Evolutionary conservation across 2,329 filamentous ascomycete species (phyloP), one percentile per base, ranked within the genome.

Genomic region (Xylaria sp.): DNA sequence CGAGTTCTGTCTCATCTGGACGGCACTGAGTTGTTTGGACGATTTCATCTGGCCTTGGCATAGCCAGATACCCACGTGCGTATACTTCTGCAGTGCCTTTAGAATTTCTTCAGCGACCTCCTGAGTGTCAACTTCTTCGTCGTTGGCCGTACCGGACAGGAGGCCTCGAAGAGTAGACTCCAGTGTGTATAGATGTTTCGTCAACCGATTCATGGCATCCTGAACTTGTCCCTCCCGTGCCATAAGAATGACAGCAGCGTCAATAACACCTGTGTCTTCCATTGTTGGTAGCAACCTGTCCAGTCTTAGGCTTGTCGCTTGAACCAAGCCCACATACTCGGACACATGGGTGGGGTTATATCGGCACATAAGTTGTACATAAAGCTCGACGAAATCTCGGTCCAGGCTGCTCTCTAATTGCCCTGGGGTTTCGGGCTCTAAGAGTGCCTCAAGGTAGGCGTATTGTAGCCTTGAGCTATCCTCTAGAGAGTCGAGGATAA

Each of bases 11-110:
- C 79, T 87, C 71, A 89, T 83, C 58, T 87, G 80, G 4, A 86
- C 80, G 23, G 80, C 78, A 71, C 79, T 83, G 61, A 77, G 74
- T 67, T 81, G 80, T 66, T 82, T 85, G 6, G 83, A 80, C 0
- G 86, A 87, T 75, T 91, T 92, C 57, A 89, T 93, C 77, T 97
- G 93, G 1, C 91, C 89, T 79, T 97, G 93, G 74, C 96, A 98
- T 13, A 99, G 84, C 96, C 96, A 99, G 59, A 97, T 95, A 15
- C 97, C 96, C 1, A 99, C 93, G 71, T 94, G 91, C 1, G 91
- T 89, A 80, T 97, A 98, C 78, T 97, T 97, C 69, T 97, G 90
- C 20, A 99, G 82, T 0, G 91, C 90, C 65, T 89, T 87, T 4
- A 97, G 84, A 1, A 97, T 84, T 65, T 94, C 91, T 64, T 91